Evolutionary conservation across 2,329 filamentous ascomycete species (phyloP).

Genomic region (Epichloe sibirici): DNA sequence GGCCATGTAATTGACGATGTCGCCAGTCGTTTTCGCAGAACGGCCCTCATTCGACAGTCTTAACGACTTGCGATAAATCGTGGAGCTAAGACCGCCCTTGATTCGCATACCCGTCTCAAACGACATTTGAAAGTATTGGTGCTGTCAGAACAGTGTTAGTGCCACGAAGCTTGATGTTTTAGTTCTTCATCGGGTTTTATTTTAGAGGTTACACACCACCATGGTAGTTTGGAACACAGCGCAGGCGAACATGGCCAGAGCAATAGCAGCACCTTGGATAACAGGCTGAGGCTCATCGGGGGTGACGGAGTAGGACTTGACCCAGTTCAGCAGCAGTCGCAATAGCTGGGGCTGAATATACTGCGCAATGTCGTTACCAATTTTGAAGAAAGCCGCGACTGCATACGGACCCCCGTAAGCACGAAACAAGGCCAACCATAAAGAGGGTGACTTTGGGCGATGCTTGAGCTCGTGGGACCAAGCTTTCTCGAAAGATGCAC

Average conservation of each 20-base stretch:
- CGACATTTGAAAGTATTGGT: slow-evolving; percentile 93
- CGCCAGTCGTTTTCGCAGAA: slow-evolving; percentile 78
- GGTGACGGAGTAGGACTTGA: slow-evolving; percentile 56
- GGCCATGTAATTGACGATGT: slow-evolving; percentile 99
- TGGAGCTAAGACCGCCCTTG: slow-evolving; percentile 77
- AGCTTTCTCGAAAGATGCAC: slow-evolving; percentile 54
- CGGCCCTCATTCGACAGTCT: slow-evolving; percentile 88
- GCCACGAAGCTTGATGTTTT: not conserved
- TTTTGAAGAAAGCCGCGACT: slow-evolving; percentile 73
- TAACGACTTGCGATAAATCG: slow-evolving; percentile 87
- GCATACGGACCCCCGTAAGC: slow-evolving; percentile 80
- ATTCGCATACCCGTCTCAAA: slow-evolving; percentile 97
- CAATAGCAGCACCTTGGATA: slow-evolving; percentile 75
- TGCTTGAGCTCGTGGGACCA: slow-evolving; percentile 67
- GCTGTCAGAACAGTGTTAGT: slow-evolving; percentile 22
- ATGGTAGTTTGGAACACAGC: slow-evolving; percentile 78
- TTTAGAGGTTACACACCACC: slow-evolving; percentile 35
- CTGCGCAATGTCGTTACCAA: slow-evolving; percentile 71
- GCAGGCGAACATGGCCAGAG: slow-evolving; percentile 81
- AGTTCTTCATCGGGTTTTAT: not conserved
- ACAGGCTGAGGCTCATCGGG: slow-evolving; percentile 57
- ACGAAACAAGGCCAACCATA: slow-evolving; percentile 77
- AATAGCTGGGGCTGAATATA: slow-evolving; percentile 89
- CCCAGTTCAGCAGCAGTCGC: slow-evolving; percentile 70
- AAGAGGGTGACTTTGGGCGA: slow-evolving; percentile 45